Percentiles rank a stretch among this genome's conserved stretches.
phyloP scores from a whole-genome alignment of 495 filamentous ascomycete species.

The Penicillium diatomitis region DNA sequence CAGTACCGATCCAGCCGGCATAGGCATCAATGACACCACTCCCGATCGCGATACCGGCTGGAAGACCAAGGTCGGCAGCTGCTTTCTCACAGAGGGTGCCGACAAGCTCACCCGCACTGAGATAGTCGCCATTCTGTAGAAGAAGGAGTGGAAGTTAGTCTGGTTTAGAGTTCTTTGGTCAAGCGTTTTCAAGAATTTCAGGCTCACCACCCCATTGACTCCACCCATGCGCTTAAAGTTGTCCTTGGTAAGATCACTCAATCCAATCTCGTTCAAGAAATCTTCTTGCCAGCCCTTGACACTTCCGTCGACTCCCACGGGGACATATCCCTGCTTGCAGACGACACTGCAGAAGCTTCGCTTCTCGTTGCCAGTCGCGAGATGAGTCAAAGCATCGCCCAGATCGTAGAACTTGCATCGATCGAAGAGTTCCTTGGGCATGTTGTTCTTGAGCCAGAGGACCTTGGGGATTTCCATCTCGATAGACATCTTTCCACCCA shows the following conservation, averaged over 20 bases:
- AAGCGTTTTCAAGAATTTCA: conserved; percentile 12
- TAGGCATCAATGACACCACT: conserved; percentile 98
- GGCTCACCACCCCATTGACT: conserved; percentile 83
- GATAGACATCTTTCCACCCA: conserved; percentile 93
- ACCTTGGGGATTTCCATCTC: conserved; percentile 99
- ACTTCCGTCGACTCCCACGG: conserved; percentile 91
- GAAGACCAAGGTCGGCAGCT: conserved; percentile 74
- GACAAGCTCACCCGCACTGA: conserved; percentile 83
- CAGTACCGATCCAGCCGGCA: conserved; percentile 95
- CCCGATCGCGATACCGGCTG: conserved; percentile 80
- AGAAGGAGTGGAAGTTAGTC: background rate
- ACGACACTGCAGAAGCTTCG: conserved; percentile 88
- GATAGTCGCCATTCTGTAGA: conserved; percentile 73
- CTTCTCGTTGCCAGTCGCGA: conserved; percentile 90
- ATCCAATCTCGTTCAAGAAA: conserved; percentile 74
- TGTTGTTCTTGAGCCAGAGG: conserved; percentile 94
- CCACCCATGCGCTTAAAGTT: conserved; percentile 88
- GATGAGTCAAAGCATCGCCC: conserved; percentile 84
- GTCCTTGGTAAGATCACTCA: conserved; percentile 71
- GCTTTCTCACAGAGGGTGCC: conserved; percentile 79
- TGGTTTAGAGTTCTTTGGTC: no score
- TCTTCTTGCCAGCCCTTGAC: conserved; percentile 98
- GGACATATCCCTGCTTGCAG: conserved; percentile 93
- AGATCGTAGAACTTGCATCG: conserved; percentile 95
- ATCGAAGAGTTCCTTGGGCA: conserved; percentile 84